Percentiles rank a stretch among this genome's conserved stretches.
These are phyloP conservation scores for Trichoderma arundinaceum DNA, from an alignment of 2,329 filamentous ascomycete genomes.

Conservation along the genomic window DNA sequence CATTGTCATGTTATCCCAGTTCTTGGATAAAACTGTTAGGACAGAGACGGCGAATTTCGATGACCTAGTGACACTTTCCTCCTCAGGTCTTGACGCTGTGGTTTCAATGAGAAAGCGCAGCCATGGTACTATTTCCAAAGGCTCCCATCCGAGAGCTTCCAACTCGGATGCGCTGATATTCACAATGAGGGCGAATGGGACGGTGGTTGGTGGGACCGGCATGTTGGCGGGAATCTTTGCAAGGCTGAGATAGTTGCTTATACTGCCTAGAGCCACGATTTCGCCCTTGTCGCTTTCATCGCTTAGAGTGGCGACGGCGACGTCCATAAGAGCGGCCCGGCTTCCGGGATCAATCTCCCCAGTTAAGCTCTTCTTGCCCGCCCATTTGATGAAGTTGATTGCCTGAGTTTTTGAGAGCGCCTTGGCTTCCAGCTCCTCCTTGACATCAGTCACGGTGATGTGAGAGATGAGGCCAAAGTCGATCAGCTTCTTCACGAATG, in stretches of 20 bases:
- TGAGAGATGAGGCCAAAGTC: conserved; percentile 87
- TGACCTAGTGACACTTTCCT: conserved; percentile 73
- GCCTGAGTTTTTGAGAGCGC: conserved; percentile 81
- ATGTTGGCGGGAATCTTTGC: conserved; percentile 80
- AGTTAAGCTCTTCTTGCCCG: conserved; percentile 71
- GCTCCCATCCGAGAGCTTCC: conserved; percentile 82
- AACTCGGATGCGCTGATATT: conserved; percentile 70
- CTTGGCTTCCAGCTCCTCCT: conserved; percentile 78
- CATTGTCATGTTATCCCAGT: conserved; percentile 80
- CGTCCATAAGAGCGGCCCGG: conserved; percentile 74
- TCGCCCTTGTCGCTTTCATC: conserved; percentile 67
- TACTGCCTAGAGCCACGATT: conserved; percentile 77
- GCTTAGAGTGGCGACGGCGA: conserved; percentile 74
- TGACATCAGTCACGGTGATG: conserved; percentile 86
- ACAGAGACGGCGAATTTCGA: conserved; percentile 77
- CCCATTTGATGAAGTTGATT: conserved; percentile 83
- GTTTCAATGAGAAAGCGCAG: conserved; percentile 78
- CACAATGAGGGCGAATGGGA: conserved; percentile 84
- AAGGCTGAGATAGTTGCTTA: conserved; percentile 76
- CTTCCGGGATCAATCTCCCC: conserved; percentile 74
- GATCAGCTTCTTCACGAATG: conserved; percentile 79
- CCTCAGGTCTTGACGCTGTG: conserved; percentile 61
- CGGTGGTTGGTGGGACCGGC: conserved; percentile 79
- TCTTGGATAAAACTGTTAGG: conserved; percentile 81
- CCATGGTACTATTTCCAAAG: conserved; percentile 86